phyloP scores from a whole-genome alignment of 768 basidiomycete species.

The Pilatotrama ljubarskyi region DNA sequence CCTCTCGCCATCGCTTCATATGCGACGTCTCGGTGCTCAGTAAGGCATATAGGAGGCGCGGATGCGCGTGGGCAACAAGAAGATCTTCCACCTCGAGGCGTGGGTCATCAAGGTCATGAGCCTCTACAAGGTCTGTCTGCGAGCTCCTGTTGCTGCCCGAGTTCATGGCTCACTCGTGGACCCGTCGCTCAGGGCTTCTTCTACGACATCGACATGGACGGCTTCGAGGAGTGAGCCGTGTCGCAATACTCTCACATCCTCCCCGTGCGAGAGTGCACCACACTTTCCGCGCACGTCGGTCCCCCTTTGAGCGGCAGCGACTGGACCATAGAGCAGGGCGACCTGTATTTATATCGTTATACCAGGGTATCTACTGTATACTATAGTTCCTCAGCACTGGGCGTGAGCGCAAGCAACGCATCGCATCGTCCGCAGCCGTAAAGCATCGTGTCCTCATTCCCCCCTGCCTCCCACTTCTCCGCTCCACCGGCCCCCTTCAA shows the following conservation, averaged over 20 bases:
- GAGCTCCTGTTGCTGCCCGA: not conserved
- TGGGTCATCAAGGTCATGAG: slow-evolving; percentile 98
- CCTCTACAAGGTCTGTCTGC: slow-evolving; percentile 67
- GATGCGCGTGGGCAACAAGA: slow-evolving; percentile 91
- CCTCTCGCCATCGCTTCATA: not conserved
- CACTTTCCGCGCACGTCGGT: no score
- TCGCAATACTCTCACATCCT: not conserved
- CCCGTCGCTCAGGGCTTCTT: slow-evolving; percentile 51
- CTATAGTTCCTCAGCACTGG: not conserved
- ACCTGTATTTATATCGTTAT: slow-evolving; percentile 11
- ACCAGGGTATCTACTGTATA: slow-evolving; percentile 19
- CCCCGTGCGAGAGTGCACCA: no score
- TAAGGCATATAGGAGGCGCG: slow-evolving; percentile 72
- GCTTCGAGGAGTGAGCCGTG: slow-evolving; percentile 41
- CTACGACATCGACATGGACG: slow-evolving; percentile 59
- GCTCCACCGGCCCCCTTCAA: not conserved
- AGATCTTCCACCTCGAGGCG: slow-evolving; percentile 97
- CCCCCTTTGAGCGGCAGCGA: not conserved
- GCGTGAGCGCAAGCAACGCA: not conserved
- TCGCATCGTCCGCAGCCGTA: not conserved
- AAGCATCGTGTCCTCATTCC: not conserved
- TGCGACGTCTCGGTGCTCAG: no score
- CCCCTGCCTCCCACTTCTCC: not conserved
- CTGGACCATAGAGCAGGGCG: not conserved
- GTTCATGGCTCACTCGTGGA: not conserved